Percentiles rank a stretch among this genome's conserved stretches.
Conservation (phyloP, 768 basidiomycete species). For the Tricholomella constricta region DNA sequence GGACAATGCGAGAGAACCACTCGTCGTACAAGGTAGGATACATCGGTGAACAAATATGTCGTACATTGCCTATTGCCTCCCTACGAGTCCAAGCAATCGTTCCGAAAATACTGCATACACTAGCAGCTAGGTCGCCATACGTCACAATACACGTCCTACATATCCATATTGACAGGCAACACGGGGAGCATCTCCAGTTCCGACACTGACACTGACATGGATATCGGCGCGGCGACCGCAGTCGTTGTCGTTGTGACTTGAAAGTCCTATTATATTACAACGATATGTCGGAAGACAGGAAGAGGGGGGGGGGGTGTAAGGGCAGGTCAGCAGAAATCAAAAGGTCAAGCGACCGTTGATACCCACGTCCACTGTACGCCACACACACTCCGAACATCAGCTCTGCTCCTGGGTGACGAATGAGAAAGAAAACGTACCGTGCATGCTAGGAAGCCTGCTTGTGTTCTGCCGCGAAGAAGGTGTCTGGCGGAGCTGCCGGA, state of each 20-base stretch:
- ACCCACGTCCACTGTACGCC: constrained; percentile 42
- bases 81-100: too few relatives aligned
- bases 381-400: background rate
- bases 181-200: constrained; percentile 13
- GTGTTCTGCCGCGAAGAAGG: constrained; percentile 79
- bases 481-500: constrained; percentile 69
- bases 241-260: constrained; percentile 10
- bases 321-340: constrained; percentile 18
- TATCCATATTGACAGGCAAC: constrained; percentile 13
- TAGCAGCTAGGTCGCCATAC: too few relatives aligned
- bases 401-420: background rate
- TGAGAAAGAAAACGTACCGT: constrained; percentile 47
- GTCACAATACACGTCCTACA: too few relatives aligned
- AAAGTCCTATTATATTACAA: constrained; percentile 12
- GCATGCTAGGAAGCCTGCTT: constrained; percentile 83
- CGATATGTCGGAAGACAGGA: background rate
- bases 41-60: too few relatives aligned
- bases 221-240: background rate
- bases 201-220: constrained; percentile 5
- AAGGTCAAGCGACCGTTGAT: constrained; percentile 32
- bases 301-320: background rate
- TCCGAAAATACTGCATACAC: too few relatives aligned
- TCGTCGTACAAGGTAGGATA: too few relatives aligned
- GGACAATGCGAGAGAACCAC: too few relatives aligned
- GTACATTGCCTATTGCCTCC: too few relatives aligned